Base-by-base conservation (phyloP, 2,329 filamentous ascomycete genomes). In the Penicillium sclerotiorum region DNA sequence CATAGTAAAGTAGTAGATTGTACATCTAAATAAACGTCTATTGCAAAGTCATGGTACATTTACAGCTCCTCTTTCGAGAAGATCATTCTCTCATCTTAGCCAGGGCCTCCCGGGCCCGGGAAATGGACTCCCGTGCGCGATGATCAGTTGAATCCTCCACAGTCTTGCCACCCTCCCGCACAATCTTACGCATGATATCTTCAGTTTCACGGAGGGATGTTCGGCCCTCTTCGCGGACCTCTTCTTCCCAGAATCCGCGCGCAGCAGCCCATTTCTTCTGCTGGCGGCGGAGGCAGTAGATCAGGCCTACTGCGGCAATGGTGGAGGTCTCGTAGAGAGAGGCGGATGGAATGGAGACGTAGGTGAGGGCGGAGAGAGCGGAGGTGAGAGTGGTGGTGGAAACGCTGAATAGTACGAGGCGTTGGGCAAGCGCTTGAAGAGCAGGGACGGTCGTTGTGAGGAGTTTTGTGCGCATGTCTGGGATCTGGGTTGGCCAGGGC, bases 401-500 rank as follows among this genome's bases (percentile, higher is more conserved):
- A 0, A 90, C 73, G 0, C 89, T 88, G 62, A 91, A 85, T 4
- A 95, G 67, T 4, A 96, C 84, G 2, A 92, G 81, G 49, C 80
- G 83, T 69, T 92, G 88, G 1, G 87, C 87, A 0, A 90, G 75
- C 1, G 87, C 84, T 63, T 90, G 88, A 3, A 92, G 75, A 1
- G 85, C 82, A 2, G 87, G 86, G 2, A 91, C 79, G 0, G 86
- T 89, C 52, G 83, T 79, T n/a, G 78, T 72, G 35, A 85, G 78
- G 2, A 91, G 79, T 56, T 84, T 83, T 28, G 79, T 75, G n/a
- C 91, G 83, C 7, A 86, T 85, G 21, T 82, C 79, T 12, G 87
- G 77, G 52, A 96, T 93, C 50, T 90, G 84, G 2, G 82, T 80
- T 1, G 87, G 89, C 90, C 89, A 95, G 21, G 80, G 82, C 22